These are phyloP conservation scores for Tylopilus sp. DNA, from an alignment of 1,284 basidiomycete species.

Conservation along the genomic window DNA sequence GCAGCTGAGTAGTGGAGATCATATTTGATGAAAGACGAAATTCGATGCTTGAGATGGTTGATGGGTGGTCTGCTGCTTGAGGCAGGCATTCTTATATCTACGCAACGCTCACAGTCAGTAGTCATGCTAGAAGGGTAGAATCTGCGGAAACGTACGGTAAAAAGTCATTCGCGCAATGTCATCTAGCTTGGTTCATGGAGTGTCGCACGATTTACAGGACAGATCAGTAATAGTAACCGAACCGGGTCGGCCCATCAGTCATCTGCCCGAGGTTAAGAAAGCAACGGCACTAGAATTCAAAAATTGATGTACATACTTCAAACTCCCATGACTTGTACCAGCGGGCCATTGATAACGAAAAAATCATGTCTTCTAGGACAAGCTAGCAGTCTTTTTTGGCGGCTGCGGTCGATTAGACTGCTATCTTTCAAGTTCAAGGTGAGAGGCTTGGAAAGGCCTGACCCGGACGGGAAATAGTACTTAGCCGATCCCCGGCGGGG, in stretches of 20 bases:
- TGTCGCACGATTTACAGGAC: not conserved
- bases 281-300: not conserved
- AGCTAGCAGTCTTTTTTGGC: not conserved
- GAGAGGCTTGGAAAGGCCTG: not conserved
- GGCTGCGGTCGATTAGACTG: not conserved
- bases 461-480: not conserved
- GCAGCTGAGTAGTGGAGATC: not conserved
- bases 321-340: not conserved
- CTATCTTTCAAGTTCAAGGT: not conserved
- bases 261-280: not conserved
- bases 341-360: not conserved
- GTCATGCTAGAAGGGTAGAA: not conserved
- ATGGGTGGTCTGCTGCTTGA: not conserved
- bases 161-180: slow-evolving; percentile 1
- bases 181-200: not conserved
- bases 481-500: not conserved
- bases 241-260: not conserved
- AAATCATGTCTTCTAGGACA: not conserved
- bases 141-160: slow-evolving; percentile 3
- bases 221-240: not conserved
- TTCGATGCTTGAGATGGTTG: not conserved
- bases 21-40: not conserved
- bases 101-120: not conserved
- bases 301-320: not conserved
- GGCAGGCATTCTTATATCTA: not conserved